Conservation (phyloP, 176 grass and related monocot species). For the Canna indica region DNA sequence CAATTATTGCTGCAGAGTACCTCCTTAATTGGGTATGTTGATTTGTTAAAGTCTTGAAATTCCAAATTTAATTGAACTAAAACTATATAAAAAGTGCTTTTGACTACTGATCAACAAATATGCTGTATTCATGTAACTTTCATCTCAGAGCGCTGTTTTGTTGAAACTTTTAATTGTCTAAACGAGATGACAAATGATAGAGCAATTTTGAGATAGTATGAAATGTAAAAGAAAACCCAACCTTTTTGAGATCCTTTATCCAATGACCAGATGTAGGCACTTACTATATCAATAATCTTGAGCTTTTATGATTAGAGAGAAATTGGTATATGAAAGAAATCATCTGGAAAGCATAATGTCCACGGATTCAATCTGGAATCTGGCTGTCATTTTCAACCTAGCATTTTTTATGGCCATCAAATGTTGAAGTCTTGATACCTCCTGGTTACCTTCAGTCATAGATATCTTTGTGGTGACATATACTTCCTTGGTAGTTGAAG, state of each 20-base stretch:
- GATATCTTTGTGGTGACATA: neutral
- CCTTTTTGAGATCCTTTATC: no score
- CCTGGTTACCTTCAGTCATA: no score
- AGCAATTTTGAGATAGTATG: neutral
- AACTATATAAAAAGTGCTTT: neutral
- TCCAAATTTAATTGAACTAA: neutral
- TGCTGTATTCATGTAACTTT: neutral
- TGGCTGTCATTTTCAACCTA: neutral
- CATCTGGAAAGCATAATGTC: neutral
- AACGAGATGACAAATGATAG: neutral
- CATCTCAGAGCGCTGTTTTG: neutral
- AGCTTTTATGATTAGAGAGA: no score
- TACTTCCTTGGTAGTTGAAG: no score
- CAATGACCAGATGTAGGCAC: neutral
- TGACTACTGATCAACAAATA: neutral
- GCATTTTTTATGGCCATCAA: neutral
- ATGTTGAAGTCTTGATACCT: neutral
- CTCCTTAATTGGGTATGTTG: slow-evolving; percentile 80
- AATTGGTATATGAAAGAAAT: no score
- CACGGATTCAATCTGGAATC: neutral
- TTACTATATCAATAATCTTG: neutral
- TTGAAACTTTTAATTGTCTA: neutral
- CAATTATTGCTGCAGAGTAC: slow-evolving; percentile 81
- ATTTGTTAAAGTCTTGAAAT: neutral
- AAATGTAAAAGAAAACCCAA: no score